A percentile compares a stretch with the other conserved stretches of the same genome.
Evolutionary conservation across 2,329 filamentous ascomycete genomes (phyloP).

Genomic region (Cladosporium velox): DNA sequence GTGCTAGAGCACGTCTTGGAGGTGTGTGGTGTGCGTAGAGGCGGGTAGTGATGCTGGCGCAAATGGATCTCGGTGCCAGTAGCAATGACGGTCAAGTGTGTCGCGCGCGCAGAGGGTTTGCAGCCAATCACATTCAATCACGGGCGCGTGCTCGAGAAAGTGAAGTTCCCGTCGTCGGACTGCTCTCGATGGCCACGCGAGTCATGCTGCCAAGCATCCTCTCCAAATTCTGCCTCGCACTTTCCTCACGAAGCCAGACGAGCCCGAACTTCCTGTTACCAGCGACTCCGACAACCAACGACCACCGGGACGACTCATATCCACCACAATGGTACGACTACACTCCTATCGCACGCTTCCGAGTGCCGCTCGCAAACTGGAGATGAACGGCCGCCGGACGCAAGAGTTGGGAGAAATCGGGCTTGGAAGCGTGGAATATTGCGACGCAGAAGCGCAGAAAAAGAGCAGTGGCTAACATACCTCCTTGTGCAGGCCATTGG

Average conservation of each 20-base stretch:
- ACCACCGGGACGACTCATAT: constrained; percentile 21
- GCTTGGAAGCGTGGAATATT: constrained; percentile 23
- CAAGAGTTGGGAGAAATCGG: constrained; percentile 13
- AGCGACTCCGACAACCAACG: constrained; percentile 21
- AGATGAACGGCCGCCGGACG: constrained; percentile 4
- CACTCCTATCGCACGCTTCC: constrained; percentile 21
- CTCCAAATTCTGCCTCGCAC: constrained; percentile 13
- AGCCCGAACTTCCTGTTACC: constrained; percentile 1
- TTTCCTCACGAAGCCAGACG: constrained; percentile 13
- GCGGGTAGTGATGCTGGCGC: not conserved
- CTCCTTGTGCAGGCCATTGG: constrained; percentile 30
- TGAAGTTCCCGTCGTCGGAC: constrained; percentile 15
- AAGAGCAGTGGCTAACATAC: constrained; percentile 15
- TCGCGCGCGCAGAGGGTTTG: constrained; percentile 19
- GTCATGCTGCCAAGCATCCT: constrained; percentile 10
- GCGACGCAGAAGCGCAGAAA: constrained; percentile 36
- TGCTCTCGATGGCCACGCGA: constrained; percentile 6
- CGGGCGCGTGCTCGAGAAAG: constrained; percentile 12
- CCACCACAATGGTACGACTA: constrained; percentile 19
- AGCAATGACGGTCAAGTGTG: constrained; percentile 18
- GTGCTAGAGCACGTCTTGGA: constrained; percentile 19
- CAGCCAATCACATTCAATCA: constrained; percentile 15
- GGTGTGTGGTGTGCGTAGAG: not conserved
- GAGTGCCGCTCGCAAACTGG: constrained; percentile 25
- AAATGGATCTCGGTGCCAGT: not conserved